Conservation (phyloP, 2,329 filamentous ascomycete genomes). For the Ophiostoma novo-ulmi region DNA sequence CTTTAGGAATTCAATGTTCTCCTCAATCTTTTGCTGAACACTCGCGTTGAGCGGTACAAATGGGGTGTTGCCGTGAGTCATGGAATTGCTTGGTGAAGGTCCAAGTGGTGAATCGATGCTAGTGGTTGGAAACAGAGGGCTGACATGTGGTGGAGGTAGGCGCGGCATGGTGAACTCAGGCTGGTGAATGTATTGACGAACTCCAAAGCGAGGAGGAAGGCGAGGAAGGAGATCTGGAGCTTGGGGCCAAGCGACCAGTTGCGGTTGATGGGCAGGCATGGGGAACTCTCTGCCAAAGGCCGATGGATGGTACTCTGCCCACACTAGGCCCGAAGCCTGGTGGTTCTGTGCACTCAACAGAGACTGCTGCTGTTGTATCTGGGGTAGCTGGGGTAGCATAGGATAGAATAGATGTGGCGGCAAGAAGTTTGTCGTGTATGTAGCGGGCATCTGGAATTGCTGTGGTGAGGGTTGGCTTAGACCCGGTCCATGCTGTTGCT, state of each 20-base stretch:
- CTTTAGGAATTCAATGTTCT: conserved; percentile 26
- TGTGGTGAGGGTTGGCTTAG: background rate
- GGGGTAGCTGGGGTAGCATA: background rate
- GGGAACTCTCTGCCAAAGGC: background rate
- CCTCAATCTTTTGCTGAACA: conserved; percentile 27
- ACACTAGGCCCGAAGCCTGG: background rate
- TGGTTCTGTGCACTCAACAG: background rate
- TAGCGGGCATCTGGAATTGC: background rate
- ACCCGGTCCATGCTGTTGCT: background rate
- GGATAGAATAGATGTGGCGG: too few species aligned
- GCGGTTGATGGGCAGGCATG: background rate
- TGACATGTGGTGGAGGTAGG: background rate
- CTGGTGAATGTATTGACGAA: background rate
- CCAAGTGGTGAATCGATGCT: background rate
- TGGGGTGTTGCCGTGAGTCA: background rate
- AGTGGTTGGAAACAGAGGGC: background rate
- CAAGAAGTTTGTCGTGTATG: background rate
- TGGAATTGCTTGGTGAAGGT: background rate
- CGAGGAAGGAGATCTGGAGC: background rate
- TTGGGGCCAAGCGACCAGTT: background rate
- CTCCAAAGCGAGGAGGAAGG: background rate
- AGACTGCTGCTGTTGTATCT: background rate
- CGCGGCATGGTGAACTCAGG: background rate
- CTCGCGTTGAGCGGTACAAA: conserved; percentile 19
- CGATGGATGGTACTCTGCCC: background rate